phyloP scores from a whole-genome alignment of 345 rosid species.

The Durio zibethinus region DNA sequence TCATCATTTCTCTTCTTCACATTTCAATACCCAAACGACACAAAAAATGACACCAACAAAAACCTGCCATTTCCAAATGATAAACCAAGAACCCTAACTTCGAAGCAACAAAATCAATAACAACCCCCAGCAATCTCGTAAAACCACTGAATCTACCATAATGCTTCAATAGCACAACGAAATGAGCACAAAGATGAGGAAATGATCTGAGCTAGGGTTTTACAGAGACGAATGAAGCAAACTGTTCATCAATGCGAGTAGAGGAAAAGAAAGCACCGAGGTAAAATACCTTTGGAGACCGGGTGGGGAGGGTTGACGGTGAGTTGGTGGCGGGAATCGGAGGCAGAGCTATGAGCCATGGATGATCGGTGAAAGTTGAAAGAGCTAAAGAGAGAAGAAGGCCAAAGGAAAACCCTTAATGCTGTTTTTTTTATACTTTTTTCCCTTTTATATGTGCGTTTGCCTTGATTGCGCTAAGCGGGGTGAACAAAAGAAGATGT shows the following conservation, averaged over 20 bases:
- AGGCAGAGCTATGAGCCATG: conserved; percentile 64
- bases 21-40: neutral
- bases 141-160: conserved; percentile 10
- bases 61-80: neutral
- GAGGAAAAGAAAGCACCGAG: neutral
- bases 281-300: conserved; percentile 68
- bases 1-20: neutral
- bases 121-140: neutral
- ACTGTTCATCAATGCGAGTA: neutral
- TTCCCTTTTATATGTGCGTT: neutral
- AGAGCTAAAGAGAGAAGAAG: conserved; percentile 14
- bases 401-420: conserved; percentile 12
- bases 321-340: conserved; percentile 49
- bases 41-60: neutral
- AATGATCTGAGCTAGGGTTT: conserved; percentile 20
- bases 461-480: conserved; percentile 19
- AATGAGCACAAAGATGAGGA: neutral
- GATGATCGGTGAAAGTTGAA: conserved; percentile 42
- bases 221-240: neutral
- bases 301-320: conserved; percentile 60
- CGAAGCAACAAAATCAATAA: neutral
- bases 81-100: conserved; percentile 23
- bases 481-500: conserved; percentile 1
- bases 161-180: neutral
- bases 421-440: neutral